Evolutionary conservation across 805 yeast species (phyloP).

Genomic region (Zygosaccharomyces lentus): DNA sequence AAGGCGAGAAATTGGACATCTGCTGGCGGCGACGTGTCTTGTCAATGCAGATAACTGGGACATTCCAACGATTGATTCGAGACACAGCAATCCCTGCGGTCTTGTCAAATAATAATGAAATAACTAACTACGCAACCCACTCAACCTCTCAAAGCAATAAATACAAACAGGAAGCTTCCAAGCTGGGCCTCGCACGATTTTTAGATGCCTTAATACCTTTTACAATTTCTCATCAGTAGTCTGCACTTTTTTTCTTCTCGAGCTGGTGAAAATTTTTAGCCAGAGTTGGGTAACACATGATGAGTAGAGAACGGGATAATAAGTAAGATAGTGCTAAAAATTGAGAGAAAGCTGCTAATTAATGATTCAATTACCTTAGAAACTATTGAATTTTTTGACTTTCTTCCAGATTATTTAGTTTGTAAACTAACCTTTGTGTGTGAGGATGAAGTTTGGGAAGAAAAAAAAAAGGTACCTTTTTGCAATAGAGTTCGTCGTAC

Average conservation of each 20-base stretch:
- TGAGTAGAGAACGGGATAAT: too few relatives aligned
- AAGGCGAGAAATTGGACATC: slow-evolving; percentile 1
- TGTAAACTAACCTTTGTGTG: too few relatives aligned
- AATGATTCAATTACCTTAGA: too few relatives aligned
- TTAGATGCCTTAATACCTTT: not conserved
- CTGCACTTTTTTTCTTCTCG: not conserved
- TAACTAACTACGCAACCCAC: not conserved
- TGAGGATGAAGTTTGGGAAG: too few relatives aligned
- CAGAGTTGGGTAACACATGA: not conserved
- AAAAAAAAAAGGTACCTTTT: too few relatives aligned
- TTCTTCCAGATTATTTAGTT: too few relatives aligned
- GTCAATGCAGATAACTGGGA: slow-evolving; percentile 11
- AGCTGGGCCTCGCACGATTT: not conserved
- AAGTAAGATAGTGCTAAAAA: not conserved
- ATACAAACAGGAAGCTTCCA: not conserved
- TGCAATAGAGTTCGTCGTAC: too few relatives aligned
- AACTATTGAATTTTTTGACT: too few relatives aligned
- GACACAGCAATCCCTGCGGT: not conserved
- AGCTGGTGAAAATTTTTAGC: slow-evolving; percentile 6
- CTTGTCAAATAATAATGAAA: not conserved
- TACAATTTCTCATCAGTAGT: not conserved
- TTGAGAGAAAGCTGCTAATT: not conserved
- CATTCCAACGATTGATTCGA: slow-evolving; percentile 7
- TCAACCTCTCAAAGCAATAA: not conserved
- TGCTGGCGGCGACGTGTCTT: slow-evolving; percentile 6